Evolutionary conservation across 176 grass and related monocot genomes (phyloP).

Genomic region (Leersia perrieri): DNA sequence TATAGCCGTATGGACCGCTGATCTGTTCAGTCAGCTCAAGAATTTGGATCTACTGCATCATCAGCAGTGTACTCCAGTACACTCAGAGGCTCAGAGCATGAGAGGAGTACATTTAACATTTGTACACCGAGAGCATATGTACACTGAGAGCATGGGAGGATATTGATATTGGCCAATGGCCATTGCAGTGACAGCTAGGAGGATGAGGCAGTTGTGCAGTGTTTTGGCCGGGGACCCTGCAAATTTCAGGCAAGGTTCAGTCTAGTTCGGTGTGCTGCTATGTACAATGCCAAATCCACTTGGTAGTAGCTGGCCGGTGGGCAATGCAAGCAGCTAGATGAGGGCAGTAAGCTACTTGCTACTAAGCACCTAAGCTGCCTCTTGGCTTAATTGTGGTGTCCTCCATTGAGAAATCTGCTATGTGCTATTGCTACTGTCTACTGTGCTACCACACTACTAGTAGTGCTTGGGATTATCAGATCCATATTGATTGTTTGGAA

Average conservation of each 20-base stretch:
- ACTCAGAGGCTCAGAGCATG: background rate
- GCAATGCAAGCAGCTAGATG: background rate
- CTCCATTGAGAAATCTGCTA: background rate
- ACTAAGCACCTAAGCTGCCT: constrained; percentile 28
- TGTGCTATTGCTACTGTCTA: background rate
- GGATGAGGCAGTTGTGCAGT: background rate
- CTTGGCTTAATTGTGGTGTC: constrained; percentile 13
- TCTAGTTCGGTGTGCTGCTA: background rate
- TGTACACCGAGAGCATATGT: background rate
- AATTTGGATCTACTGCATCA: background rate
- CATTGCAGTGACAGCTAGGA: background rate
- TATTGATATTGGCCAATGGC: too few relatives aligned
- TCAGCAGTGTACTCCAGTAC: background rate
- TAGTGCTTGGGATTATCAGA: background rate
- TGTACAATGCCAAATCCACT: background rate
- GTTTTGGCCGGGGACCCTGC: background rate
- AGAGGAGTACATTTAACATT: too few relatives aligned
- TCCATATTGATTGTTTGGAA: constrained; percentile 23
- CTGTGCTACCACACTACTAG: background rate
- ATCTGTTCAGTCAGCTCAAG: background rate
- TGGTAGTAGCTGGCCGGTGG: background rate
- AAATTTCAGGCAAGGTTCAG: background rate
- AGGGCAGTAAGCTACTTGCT: constrained; percentile 9
- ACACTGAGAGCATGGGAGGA: background rate
- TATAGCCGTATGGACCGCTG: background rate